These are phyloP conservation scores for Conoideocrella luteorostrata DNA, from an alignment of 2,329 filamentous ascomycete genomes.

Conservation along the genomic window DNA sequence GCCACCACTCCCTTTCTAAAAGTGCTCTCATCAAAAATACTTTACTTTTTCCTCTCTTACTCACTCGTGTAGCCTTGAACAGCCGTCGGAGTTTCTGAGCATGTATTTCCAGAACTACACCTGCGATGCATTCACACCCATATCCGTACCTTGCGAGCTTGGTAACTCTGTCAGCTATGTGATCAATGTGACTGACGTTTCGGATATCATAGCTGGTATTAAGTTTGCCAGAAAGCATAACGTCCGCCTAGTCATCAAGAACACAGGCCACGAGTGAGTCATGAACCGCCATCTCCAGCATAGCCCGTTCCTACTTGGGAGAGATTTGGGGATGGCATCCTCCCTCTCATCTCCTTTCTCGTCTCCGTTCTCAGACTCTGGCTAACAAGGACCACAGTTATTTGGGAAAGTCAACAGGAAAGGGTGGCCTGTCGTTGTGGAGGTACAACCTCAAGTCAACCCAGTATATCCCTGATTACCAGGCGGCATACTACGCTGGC, in stretches of 20 bases:
- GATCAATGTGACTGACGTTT: slow-evolving; percentile 24
- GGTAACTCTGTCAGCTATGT: slow-evolving; percentile 37
- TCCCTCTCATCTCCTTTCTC: no score
- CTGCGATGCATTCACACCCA: slow-evolving; percentile 31
- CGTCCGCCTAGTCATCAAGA: slow-evolving; percentile 29
- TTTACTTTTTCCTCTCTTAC: no score
- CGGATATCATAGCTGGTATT: slow-evolving; percentile 26
- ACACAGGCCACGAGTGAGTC: slow-evolving; percentile 23
- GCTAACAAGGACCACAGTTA: no score
- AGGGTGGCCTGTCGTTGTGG: slow-evolving; percentile 33
- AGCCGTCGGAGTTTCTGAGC: no score
- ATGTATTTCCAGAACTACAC: slow-evolving; percentile 30
- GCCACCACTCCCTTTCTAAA: no score
- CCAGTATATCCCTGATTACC: slow-evolving; percentile 35
- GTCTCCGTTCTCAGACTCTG: no score
- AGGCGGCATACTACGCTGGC: slow-evolving; percentile 38
- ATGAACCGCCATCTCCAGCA: background rate
- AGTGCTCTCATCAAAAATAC: no score
- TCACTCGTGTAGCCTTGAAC: no score
- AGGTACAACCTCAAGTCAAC: slow-evolving; percentile 34
- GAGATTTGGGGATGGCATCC: no score
- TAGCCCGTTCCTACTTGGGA: no score
- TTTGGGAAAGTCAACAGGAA: slow-evolving; percentile 30
- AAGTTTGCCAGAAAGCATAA: slow-evolving; percentile 31
- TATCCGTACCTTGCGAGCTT: slow-evolving; percentile 32